phyloP scores from a whole-genome alignment of 2,329 filamentous ascomycete genomes.

The Pezicula rhizophila region DNA sequence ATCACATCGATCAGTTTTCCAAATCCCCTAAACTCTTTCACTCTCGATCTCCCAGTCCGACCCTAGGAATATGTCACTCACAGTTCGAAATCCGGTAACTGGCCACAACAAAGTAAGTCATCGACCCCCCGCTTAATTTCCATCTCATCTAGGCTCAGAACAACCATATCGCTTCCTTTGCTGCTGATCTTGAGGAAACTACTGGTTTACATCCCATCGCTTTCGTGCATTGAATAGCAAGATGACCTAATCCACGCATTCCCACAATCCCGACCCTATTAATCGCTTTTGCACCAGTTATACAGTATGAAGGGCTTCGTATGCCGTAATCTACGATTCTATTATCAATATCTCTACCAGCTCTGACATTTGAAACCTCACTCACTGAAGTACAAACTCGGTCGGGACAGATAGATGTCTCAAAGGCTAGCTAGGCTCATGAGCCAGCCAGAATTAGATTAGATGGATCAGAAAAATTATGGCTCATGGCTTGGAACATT shows the following conservation, averaged over 20 bases:
- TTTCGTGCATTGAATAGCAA: slow-evolving; percentile 62
- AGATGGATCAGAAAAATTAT: too few relatives aligned
- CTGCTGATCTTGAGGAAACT: slow-evolving; percentile 55
- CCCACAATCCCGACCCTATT: slow-evolving; percentile 51
- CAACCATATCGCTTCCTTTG: slow-evolving; percentile 59
- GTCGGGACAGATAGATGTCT: too few relatives aligned
- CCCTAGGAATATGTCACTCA: neutral
- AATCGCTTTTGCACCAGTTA: slow-evolving; percentile 21
- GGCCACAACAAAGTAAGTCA: slow-evolving; percentile 7
- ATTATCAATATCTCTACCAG: neutral
- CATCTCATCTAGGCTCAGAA: slow-evolving; percentile 21
- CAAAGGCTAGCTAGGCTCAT: too few relatives aligned
- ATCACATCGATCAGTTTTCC: neutral
- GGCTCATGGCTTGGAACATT: too few relatives aligned
- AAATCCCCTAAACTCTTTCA: neutral
- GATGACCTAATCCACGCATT: slow-evolving; percentile 66
- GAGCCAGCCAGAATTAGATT: too few relatives aligned
- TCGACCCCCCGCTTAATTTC: slow-evolving; percentile 5
- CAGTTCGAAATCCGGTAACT: slow-evolving; percentile 8
- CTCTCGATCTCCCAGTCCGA: too few relatives aligned
- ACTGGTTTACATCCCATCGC: slow-evolving; percentile 68
- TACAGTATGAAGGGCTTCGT: slow-evolving; percentile 22
- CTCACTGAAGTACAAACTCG: too few relatives aligned
- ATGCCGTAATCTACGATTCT: slow-evolving; percentile 24
- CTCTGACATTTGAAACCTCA: neutral